Evolutionary conservation across 192 early-diverging fungal species (phyloP).

Genomic region (Linnemannia zychae): DNA sequence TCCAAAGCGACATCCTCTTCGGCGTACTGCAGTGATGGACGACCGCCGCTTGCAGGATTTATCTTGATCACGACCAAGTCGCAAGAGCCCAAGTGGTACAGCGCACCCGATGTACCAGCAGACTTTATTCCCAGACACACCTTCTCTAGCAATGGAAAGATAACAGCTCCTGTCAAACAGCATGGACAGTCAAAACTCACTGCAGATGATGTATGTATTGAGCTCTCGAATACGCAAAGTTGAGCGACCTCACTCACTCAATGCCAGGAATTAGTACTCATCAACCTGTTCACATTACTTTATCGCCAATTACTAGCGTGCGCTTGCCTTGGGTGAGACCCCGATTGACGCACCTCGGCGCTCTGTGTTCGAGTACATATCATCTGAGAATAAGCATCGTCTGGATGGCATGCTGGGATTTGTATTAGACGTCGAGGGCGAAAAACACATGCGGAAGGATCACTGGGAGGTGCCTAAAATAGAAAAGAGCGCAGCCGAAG

Average conservation of each 20-base stretch:
- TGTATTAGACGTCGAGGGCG: conserved; percentile 53
- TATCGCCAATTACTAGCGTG: conserved; percentile 75
- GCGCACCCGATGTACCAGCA: conserved; percentile 25
- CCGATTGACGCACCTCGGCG: conserved; percentile 70
- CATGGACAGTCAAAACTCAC: conserved; percentile 36
- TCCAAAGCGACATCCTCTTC: background rate
- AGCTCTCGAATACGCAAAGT: background rate
- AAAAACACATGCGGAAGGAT: conserved; percentile 41
- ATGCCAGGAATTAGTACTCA: background rate
- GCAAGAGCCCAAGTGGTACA: conserved; percentile 64
- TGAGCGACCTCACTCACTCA: background rate
- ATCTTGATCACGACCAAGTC: conserved; percentile 53
- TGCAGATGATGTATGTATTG: conserved; percentile 41
- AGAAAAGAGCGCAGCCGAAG: conserved; percentile 72
- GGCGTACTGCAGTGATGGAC: conserved; percentile 64
- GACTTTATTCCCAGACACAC: conserved; percentile 39
- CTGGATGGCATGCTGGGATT: conserved; percentile 67
- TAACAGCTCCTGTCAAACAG: background rate
- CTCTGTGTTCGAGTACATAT: conserved; percentile 81
- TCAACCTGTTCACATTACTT: background rate
- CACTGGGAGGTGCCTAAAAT: conserved; percentile 62
- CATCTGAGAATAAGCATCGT: conserved; percentile 73
- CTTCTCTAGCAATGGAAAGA: conserved; percentile 20
- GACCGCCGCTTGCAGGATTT: conserved; percentile 67
- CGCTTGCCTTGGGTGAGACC: conserved; percentile 78